Conservation (phyloP, 2,329 filamentous ascomycete species). For the Botrytis fabae region DNA sequence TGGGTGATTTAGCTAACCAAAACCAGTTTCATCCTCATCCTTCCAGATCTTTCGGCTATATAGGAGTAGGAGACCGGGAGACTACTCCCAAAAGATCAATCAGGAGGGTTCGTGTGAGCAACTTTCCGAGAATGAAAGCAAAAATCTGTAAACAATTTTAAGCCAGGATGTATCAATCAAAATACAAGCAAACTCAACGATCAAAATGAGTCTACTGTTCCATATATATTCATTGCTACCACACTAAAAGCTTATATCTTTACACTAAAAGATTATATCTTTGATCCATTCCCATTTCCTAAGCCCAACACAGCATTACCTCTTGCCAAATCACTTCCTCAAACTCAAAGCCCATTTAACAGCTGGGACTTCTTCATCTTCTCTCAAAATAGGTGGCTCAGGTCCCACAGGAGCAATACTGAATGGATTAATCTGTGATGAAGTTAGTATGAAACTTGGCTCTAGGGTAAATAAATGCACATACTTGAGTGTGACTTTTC, state of each 20-base stretch:
- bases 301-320: neutral
- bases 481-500: constrained; percentile 63
- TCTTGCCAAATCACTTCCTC: constrained; percentile 31
- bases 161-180: neutral
- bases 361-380: constrained; percentile 74
- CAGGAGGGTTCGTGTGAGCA: neutral
- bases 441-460: constrained; percentile 32
- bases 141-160: neutral
- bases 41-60: neutral
- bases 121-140: neutral
- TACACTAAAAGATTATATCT: neutral
- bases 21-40: neutral
- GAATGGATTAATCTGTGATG: constrained; percentile 64
- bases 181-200: neutral
- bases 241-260: neutral
- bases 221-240: neutral
- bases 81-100: neutral
- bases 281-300: neutral
- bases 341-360: constrained; percentile 42
- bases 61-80: neutral
- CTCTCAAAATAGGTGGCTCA: constrained; percentile 73
- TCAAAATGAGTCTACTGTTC: neutral
- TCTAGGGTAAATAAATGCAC: constrained; percentile 35
- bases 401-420: constrained; percentile 85
- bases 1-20: neutral